Base-by-base conservation (phyloP, 148 eudicot species). In the Rhododendron vialii region DNA sequence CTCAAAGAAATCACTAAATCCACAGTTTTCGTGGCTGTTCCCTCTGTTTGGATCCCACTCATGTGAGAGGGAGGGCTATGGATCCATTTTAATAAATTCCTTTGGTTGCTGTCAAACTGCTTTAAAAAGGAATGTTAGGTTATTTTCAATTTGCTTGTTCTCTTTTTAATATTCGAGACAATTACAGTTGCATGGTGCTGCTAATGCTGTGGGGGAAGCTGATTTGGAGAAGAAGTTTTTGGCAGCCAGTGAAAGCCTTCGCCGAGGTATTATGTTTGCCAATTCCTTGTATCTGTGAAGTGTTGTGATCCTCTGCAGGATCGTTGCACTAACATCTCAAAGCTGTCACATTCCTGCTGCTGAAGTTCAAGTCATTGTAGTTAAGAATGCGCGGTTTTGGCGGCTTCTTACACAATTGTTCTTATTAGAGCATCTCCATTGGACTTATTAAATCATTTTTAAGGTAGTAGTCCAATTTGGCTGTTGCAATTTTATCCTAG, bases 201-300 rank as follows among this genome's bases (percentile, higher is more conserved):
- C 99, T 76, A 90, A 89, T 87, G 99, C 99, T 55, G 99, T 97
- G 30, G 99, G 99, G 84, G 99, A 97, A 87, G 88, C 87, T 67
- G 91, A 90, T 88, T 88, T 97, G 83, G 99, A 95, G 93, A 89
- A 89, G 81, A 97, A 95, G 89, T 97, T 97, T 80, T 89, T 85
- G 35, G 96, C 90, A 2, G 99, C 95, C 4, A 94, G 99, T 88
- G 91, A 92, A 78, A 95, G 98, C 91, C 96, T 97, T 81, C 98
- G 98, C 7, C 98, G 95, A 69, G 99, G 99, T 71, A 95, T 97
- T 83, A 95, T 97, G 98, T 97, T 97, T 89, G 99, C 99, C 81
- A 97, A 97, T 86, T 97, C 99, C 77, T 86, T 97, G 80, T 97
- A 97, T 87, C 89, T 94, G 81, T 96, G 90, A 90, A 22, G 69